A percentile compares a stretch with the other conserved stretches of the same genome.
These are phyloP conservation scores for Tolypocladium cylindrosporum DNA, from an alignment of 2,329 filamentous ascomycete genomes.

Conservation along the genomic window DNA sequence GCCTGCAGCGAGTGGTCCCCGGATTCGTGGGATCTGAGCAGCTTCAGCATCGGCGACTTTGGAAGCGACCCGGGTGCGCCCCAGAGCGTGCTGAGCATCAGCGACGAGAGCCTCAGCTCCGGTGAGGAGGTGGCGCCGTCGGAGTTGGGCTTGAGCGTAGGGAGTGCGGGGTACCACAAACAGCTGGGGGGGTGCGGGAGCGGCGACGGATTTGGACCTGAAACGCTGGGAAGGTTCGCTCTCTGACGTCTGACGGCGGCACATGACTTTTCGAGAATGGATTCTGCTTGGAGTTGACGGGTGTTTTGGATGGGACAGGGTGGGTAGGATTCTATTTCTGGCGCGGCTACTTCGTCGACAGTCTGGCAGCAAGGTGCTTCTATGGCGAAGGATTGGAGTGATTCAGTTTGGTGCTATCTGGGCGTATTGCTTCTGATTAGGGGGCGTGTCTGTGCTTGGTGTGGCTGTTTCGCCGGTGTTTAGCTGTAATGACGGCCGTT, in stretches of 20 bases:
- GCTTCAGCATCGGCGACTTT: conserved; percentile 41
- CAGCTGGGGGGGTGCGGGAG: conserved; percentile 8
- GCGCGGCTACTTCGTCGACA: not conserved
- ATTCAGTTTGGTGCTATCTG: not conserved
- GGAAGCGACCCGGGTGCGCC: conserved; percentile 29
- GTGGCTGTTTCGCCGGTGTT: not conserved
- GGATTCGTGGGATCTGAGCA: conserved; percentile 44
- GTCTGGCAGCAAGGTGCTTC: not conserved
- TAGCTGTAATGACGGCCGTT: not conserved
- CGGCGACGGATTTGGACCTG: conserved; percentile 2
- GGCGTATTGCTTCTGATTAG: not conserved
- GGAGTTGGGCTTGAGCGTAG: conserved; percentile 34
- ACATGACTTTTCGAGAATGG: too few species aligned
- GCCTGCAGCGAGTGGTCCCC: conserved; percentile 41
- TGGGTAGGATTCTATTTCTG: not conserved
- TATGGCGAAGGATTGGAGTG: not conserved
- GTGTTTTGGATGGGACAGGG: not conserved
- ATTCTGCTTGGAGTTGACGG: not conserved
- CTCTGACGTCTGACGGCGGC: not conserved
- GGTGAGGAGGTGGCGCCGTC: conserved; percentile 39
- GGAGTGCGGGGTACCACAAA: conserved; percentile 21
- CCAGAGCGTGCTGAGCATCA: conserved; percentile 45
- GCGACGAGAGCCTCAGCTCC: conserved; percentile 48
- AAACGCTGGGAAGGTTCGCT: conserved; percentile 6
- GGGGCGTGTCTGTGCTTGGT: not conserved